Evolutionary conservation across 176 grass and related monocot genomes (phyloP).

Genomic region (Luzula sylvatica): DNA sequence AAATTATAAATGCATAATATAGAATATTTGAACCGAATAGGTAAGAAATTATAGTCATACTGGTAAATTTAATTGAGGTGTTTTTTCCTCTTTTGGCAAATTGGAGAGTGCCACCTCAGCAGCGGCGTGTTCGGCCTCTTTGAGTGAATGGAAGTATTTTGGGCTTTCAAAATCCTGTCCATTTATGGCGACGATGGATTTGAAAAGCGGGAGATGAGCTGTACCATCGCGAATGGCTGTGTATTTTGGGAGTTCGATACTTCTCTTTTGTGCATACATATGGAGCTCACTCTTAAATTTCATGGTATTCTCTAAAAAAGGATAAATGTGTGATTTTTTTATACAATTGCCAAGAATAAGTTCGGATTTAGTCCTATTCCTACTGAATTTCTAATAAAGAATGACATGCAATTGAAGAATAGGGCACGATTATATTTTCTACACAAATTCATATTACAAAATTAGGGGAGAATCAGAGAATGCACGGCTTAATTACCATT

Average conservation of each 20-base stretch:
- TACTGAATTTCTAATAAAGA: neutral
- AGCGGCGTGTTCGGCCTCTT: constrained; percentile 58
- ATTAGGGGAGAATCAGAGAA: too few relatives aligned
- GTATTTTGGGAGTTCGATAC: constrained; percentile 40
- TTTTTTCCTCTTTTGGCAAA: constrained; percentile 39
- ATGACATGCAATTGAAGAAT: too few relatives aligned
- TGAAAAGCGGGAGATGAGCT: constrained; percentile 35
- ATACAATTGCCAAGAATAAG: too few relatives aligned
- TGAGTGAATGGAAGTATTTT: constrained; percentile 29
- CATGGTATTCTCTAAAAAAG: constrained; percentile 27
- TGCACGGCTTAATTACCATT: too few relatives aligned
- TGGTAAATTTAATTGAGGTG: constrained; percentile 18
- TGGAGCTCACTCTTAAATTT: constrained; percentile 56
- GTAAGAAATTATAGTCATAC: constrained; percentile 18
- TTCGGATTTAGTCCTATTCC: too few relatives aligned
- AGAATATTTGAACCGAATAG: neutral
- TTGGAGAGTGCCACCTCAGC: constrained; percentile 60
- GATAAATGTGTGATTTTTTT: too few relatives aligned
- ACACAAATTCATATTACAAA: too few relatives aligned
- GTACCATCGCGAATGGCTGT: constrained; percentile 14
- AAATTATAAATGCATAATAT: constrained; percentile 4
- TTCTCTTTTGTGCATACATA: constrained; percentile 53
- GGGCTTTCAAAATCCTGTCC: constrained; percentile 56
- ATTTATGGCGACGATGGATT: constrained; percentile 55
- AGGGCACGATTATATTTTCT: too few relatives aligned